Percentiles rank a stretch among this genome's conserved stretches.
Conservation (phyloP, 352 stramenopile species). For the Globisporangium cylindrosporum region DNA sequence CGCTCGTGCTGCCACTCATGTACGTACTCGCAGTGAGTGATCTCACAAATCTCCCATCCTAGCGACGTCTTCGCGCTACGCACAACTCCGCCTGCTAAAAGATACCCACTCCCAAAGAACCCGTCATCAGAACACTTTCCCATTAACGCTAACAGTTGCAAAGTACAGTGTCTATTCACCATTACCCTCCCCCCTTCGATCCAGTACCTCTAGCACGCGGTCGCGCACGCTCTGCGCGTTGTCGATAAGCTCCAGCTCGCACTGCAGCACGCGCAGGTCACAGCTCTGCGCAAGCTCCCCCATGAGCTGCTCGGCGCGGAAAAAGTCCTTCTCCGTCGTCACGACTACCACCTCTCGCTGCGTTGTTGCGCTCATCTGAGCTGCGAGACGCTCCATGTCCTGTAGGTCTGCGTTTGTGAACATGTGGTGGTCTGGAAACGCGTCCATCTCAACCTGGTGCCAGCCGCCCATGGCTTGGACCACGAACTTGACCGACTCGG, state of each 20-base stretch:
- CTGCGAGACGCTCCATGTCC: constrained; percentile 23
- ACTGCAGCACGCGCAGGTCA: constrained; percentile 31
- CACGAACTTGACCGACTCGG: constrained; percentile 46
- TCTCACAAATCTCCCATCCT: too few relatives aligned
- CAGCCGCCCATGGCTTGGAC: constrained; percentile 34
- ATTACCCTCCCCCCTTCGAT: background rate
- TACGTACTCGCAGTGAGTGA: too few relatives aligned
- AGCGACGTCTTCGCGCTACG: too few relatives aligned
- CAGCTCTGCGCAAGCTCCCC: constrained; percentile 4
- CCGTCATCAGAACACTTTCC: too few relatives aligned
- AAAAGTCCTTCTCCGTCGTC: constrained; percentile 69
- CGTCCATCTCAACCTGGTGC: constrained; percentile 32
- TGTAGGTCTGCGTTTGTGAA: constrained; percentile 38
- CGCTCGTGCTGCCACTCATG: too few relatives aligned
- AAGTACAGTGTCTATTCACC: too few relatives aligned
- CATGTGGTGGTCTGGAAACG: constrained; percentile 61
- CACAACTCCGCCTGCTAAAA: too few relatives aligned
- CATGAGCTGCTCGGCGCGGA: constrained; percentile 9
- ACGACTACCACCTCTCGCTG: constrained; percentile 36
- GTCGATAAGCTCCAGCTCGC: constrained; percentile 37
- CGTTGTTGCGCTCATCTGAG: background rate
- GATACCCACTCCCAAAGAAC: too few relatives aligned
- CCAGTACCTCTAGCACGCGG: constrained; percentile 6
- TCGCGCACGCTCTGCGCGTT: constrained; percentile 15
- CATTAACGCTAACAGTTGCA: too few relatives aligned